Base-by-base conservation (phyloP, 2,329 filamentous ascomycete species). In the Alternaria sp. region DNA sequence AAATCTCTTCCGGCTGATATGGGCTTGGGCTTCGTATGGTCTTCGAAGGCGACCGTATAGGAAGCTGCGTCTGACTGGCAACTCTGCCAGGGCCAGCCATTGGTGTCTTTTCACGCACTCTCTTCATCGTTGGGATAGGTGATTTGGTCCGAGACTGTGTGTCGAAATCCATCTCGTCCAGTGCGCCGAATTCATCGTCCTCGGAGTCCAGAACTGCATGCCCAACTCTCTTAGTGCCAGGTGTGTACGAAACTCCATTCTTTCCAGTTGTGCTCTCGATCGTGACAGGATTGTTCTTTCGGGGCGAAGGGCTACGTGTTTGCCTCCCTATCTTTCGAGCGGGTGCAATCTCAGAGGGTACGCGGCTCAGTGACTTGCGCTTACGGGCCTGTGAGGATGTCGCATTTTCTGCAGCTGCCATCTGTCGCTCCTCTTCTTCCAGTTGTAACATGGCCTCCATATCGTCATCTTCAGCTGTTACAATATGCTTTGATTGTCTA, bases 161-260 rank as follows among this genome's bases (percentile, higher is more conserved):
- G 34, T 70, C 65, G n/a, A 68, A 38, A 9, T 76, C 72, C 53
- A 72, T 66, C 8, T 72, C 71, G 36, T 76, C 74, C 9, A 73
- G 61, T 20, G 62, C 70, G 8, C 69, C 72, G 40, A 69, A 69
- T 7, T 75, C 75, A 40, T 77, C 74, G 30, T 75, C 74, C 41
- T 78, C 73, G 4, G 73, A 77, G 38, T 76, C 74, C 57, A 75
- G 28, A 5, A 76, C 70, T 34, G 66, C 64, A 57, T 69, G 62
- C 3, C 59, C 59, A 5, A 68, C 53, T 32, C 68, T 69, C 44
- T 52, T 68, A n/a, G 61, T 64, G 4, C 48, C 63, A n/a, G 66
- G 58, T 32, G 63, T 68, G 11, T 45, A 64, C 16, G 55, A 40
- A 3, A n/a, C 32, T 16, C 58, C 55, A n/a, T 54, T 38, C 34